These are phyloP conservation scores for Lantana camara DNA, from an alignment of 257 asterid genomes.

Conservation along the genomic window DNA sequence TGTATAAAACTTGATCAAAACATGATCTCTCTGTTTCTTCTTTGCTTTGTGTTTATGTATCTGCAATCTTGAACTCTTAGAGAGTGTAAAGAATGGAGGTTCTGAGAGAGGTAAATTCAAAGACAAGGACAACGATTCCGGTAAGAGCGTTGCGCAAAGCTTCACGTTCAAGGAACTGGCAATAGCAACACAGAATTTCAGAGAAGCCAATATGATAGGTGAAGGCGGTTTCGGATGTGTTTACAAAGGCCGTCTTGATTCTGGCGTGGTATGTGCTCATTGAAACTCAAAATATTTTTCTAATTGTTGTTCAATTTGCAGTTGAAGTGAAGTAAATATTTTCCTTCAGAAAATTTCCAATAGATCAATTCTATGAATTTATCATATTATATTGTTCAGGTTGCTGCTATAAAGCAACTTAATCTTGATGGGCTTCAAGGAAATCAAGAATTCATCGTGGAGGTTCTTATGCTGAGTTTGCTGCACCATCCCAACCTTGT, in stretches of 20 bases:
- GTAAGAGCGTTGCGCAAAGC: slow-evolving; percentile 55
- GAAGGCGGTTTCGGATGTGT: slow-evolving; percentile 96
- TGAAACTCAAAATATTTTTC: no score
- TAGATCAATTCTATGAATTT: neutral
- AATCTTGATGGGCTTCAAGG: slow-evolving; percentile 95
- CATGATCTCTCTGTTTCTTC: neutral
- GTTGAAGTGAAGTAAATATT: no score
- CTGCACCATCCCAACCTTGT: slow-evolving; percentile 87
- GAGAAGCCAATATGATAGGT: slow-evolving; percentile 75
- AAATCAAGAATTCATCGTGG: slow-evolving; percentile 82
- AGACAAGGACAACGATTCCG: slow-evolving; percentile 38
- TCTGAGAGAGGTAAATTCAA: slow-evolving; percentile 36
- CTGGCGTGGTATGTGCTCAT: no score
- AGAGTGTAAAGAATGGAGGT: slow-evolving; percentile 28
- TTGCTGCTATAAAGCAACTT: slow-evolving; percentile 81
- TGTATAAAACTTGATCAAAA: neutral
- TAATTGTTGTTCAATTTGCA: no score
- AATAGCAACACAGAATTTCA: slow-evolving; percentile 66
- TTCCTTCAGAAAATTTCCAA: neutral
- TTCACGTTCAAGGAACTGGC: slow-evolving; percentile 77
- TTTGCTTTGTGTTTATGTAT: neutral
- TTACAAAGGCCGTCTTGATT: slow-evolving; percentile 62
- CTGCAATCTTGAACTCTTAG: slow-evolving; percentile 28
- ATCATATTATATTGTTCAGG: slow-evolving; percentile 36
- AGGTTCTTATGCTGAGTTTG: slow-evolving; percentile 84